Conservation (phyloP, 202 grass and related monocot genomes). For the Carex arenaria region DNA sequence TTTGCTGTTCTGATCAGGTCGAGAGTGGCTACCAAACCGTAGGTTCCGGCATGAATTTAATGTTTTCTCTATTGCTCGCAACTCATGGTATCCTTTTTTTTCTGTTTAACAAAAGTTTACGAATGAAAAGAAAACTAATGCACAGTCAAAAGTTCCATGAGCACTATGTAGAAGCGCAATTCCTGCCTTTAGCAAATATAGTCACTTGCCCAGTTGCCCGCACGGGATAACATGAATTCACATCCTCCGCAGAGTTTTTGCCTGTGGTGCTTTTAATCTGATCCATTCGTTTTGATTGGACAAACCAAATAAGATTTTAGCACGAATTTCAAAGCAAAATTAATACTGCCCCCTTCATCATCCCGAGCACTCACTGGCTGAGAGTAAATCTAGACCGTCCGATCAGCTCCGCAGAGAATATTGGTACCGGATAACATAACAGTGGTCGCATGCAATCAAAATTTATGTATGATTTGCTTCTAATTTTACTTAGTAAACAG, state of each 20-base stretch:
- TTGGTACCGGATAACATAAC: not conserved
- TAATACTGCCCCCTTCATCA: no score
- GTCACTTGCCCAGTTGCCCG: not conserved
- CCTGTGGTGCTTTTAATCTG: no score
- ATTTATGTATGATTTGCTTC: not conserved
- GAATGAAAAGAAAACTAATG: no score
- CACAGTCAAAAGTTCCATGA: no score
- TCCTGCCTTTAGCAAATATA: not conserved
- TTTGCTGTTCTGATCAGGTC: not conserved
- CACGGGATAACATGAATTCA: not conserved
- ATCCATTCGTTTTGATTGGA: no score
- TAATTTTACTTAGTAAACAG: not conserved
- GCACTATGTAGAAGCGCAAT: not conserved
- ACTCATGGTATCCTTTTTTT: not conserved
- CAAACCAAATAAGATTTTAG: no score
- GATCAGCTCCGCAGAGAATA: no score
- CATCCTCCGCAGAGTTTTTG: no score
- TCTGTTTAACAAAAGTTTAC: not conserved
- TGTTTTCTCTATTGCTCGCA: not conserved
- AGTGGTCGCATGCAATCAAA: not conserved
- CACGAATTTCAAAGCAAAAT: no score
- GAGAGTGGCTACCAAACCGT: not conserved
- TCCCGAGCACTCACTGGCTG: no score
- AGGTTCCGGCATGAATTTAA: not conserved
- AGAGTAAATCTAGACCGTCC: no score